Evolutionary conservation across 2,329 filamentous ascomycete species (phyloP).

Genomic region (Ascochyta pisi): DNA sequence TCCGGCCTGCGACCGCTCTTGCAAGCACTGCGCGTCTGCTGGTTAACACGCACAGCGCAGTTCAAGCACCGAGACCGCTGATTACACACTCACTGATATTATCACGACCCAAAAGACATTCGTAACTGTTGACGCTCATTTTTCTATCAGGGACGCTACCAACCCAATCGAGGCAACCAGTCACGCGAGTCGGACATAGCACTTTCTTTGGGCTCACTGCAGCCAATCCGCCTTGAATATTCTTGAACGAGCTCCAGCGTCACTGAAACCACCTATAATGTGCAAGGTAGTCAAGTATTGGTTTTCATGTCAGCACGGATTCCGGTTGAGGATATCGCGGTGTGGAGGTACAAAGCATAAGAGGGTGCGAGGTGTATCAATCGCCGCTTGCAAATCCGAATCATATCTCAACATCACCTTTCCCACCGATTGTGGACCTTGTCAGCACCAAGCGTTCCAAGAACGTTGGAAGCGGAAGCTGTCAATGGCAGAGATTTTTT

Average conservation of each 20-base stretch:
- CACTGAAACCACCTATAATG: slow-evolving; percentile 31
- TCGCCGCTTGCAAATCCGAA: slow-evolving; percentile 36
- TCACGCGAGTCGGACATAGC: not conserved
- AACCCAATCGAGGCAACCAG: not conserved
- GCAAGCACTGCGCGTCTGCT: not conserved
- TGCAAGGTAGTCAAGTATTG: slow-evolving; percentile 45
- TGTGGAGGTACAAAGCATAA: slow-evolving; percentile 46
- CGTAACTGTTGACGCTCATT: not conserved
- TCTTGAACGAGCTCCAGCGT: not conserved
- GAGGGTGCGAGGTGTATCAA: slow-evolving; percentile 9
- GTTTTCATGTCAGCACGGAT: slow-evolving; percentile 44
- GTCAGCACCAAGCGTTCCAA: slow-evolving; percentile 30
- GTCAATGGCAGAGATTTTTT: slow-evolving; percentile 21
- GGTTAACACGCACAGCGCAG: not conserved
- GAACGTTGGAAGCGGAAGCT: slow-evolving; percentile 23
- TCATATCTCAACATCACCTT: slow-evolving; percentile 32
- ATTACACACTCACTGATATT: not conserved
- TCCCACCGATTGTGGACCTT: slow-evolving; percentile 27
- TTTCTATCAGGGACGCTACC: not conserved
- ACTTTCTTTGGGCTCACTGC: too few species aligned
- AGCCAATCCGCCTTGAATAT: not conserved
- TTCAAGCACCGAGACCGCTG: not conserved
- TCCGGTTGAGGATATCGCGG: slow-evolving; percentile 36
- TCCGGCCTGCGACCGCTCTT: not conserved
- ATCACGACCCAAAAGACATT: not conserved